A percentile compares a stretch with the other conserved stretches of the same genome.
Conservation (phyloP, 1,284 basidiomycete species). For the Irpex sp. region DNA sequence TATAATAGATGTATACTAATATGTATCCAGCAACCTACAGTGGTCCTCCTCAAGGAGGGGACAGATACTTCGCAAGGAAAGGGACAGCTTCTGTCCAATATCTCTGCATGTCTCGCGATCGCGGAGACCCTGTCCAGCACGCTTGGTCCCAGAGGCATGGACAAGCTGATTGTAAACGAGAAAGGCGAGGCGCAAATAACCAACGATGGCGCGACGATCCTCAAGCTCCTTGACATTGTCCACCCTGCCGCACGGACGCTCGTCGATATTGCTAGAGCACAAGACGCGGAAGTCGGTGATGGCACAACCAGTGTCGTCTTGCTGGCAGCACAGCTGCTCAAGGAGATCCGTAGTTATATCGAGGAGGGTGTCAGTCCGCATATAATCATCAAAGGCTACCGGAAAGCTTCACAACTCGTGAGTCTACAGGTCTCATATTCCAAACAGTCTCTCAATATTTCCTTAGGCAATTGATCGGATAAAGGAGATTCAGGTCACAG, state of each 20-base stretch:
- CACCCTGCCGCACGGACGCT: slow-evolving; percentile 96
- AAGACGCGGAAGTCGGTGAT: slow-evolving; percentile 98
- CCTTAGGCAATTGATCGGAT: slow-evolving; percentile 79
- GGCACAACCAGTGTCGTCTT: slow-evolving; percentile 96
- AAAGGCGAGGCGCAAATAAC: slow-evolving; percentile 96
- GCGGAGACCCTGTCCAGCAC: slow-evolving; percentile 89
- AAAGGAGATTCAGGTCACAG: slow-evolving; percentile 83
- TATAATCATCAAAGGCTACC: slow-evolving; percentile 96
- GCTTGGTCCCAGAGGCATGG: slow-evolving; percentile 96
- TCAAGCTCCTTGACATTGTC: slow-evolving; percentile 95
- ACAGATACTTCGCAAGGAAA: slow-evolving; percentile 97
- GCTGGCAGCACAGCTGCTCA: slow-evolving; percentile 90
- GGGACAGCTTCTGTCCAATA: slow-evolving; percentile 92
- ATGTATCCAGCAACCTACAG: slow-evolving; percentile 78
- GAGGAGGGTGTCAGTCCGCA: slow-evolving; percentile 98
- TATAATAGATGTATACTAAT: not conserved
- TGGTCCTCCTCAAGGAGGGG: slow-evolving; percentile 90
- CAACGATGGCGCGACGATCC: slow-evolving; percentile 97
- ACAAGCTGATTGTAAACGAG: slow-evolving; percentile 91
- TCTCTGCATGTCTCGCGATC: slow-evolving; percentile 90
- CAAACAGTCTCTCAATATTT: slow-evolving; percentile 9
- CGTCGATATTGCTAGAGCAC: slow-evolving; percentile 96
- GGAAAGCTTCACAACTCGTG: slow-evolving; percentile 84
- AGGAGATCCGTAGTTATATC: slow-evolving; percentile 88
- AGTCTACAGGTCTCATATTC: slow-evolving; percentile 23